These are phyloP conservation scores for Oemleria cerasiformis DNA, from an alignment of 306 rosid genomes.

Conservation along the genomic window DNA sequence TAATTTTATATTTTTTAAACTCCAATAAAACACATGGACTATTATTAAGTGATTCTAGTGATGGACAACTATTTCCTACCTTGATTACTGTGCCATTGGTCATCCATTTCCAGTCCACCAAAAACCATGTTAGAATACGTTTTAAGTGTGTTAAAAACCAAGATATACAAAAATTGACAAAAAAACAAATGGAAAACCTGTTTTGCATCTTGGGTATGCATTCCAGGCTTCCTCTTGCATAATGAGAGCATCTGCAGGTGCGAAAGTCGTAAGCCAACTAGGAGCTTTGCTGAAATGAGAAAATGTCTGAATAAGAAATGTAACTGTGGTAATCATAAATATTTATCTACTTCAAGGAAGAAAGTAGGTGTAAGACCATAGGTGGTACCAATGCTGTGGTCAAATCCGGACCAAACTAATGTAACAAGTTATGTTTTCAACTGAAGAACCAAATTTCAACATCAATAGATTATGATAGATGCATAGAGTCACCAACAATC, in stretches of 20 bases:
- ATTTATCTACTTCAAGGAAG: neutral
- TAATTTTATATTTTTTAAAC: neutral
- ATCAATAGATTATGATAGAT: neutral
- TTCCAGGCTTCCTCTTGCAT: conserved; percentile 56
- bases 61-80: conserved; percentile 20
- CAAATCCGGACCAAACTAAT: neutral
- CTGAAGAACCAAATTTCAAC: neutral
- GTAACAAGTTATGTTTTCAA: neutral
- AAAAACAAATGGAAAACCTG: conserved; percentile 33
- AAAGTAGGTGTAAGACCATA: neutral
- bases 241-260: conserved; percentile 45
- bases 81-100: conserved; percentile 29
- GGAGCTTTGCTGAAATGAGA: conserved; percentile 44
- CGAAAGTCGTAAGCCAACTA: conserved; percentile 43
- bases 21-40: neutral
- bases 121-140: conserved; percentile 14
- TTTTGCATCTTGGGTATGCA: conserved; percentile 50
- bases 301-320: conserved; percentile 5
- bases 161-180: neutral
- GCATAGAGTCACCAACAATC: neutral
- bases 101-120: conserved; percentile 22
- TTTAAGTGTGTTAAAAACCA: neutral
- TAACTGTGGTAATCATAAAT: neutral
- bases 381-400: neutral
- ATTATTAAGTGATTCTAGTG: conserved; percentile 4